Conservation (phyloP, 1,284 basidiomycete species). For the Gomphus bonarii region DNA sequence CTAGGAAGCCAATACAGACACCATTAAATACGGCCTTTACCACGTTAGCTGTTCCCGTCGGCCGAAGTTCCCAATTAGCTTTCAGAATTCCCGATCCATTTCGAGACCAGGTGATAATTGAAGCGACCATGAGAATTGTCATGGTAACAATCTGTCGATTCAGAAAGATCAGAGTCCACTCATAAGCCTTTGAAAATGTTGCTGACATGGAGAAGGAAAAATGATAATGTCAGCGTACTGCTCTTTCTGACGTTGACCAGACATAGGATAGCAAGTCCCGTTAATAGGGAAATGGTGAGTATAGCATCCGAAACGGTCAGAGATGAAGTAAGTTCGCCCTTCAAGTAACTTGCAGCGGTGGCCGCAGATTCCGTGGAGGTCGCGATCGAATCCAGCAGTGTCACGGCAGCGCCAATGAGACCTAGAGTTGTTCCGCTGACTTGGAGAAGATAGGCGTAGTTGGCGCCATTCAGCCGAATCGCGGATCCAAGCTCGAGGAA, state of each 20-base stretch:
- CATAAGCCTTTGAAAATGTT: not conserved
- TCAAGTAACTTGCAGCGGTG: conserved; percentile 56
- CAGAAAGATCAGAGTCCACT: not conserved
- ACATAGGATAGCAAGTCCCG: conserved; percentile 42
- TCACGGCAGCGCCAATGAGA: conserved; percentile 47
- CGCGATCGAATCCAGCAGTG: conserved; percentile 54
- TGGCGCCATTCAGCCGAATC: conserved; percentile 56
- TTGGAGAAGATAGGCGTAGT: conserved; percentile 46
- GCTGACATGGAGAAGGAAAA: conserved; percentile 50
- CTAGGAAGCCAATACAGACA: conserved; percentile 56
- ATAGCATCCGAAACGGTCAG: conserved; percentile 43
- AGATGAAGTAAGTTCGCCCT: conserved; percentile 38
- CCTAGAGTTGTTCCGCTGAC: conserved; percentile 27
- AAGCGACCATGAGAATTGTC: conserved; percentile 38
- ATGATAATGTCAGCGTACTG: conserved; percentile 41
- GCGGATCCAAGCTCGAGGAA: conserved; percentile 61
- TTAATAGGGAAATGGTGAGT: conserved; percentile 38
- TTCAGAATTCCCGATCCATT: conserved; percentile 36
- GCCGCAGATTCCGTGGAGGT: conserved; percentile 62
- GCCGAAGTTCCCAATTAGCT: conserved; percentile 41
- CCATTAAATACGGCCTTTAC: conserved; percentile 47
- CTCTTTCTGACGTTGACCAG: conserved; percentile 54
- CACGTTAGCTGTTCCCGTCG: conserved; percentile 22
- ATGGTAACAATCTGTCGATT: conserved; percentile 39
- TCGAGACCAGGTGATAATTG: conserved; percentile 39